phyloP scores from a whole-genome alignment of 257 asterid genomes.

The Schizonepeta tenuifolia region DNA sequence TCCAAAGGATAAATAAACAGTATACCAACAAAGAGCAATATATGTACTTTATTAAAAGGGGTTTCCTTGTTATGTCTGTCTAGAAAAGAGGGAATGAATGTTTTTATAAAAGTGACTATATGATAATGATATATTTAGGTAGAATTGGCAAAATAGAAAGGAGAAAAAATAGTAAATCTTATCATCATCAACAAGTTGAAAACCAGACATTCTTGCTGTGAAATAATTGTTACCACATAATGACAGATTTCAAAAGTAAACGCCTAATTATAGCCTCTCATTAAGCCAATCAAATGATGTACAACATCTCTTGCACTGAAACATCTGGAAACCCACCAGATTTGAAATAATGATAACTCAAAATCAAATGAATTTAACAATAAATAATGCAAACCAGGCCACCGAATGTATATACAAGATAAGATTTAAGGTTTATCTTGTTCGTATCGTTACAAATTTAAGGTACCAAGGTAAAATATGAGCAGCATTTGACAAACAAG shows the following conservation, averaged over 20 bases:
- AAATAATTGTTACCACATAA: background rate
- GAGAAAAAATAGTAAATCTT: background rate
- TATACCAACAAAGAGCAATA: conserved; percentile 15
- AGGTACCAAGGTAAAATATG: conserved; percentile 32
- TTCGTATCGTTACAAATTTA: background rate
- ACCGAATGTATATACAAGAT: background rate
- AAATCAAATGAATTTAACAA: background rate
- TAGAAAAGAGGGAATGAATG: conserved; percentile 3
- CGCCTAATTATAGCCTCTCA: conserved; percentile 6
- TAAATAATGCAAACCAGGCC: background rate
- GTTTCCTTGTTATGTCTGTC: conserved; percentile 6
- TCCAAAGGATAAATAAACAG: conserved; percentile 26
- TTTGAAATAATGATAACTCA: background rate
- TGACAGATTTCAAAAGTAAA: conserved; percentile 5
- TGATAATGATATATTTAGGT: background rate
- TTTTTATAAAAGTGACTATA: background rate
- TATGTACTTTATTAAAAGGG: conserved; percentile 42
- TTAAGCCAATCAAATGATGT: conserved; percentile 7
- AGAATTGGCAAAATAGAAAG: background rate
- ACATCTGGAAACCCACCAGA: background rate
- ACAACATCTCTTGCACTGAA: background rate
- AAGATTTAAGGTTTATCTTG: background rate
- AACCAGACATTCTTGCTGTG: background rate
- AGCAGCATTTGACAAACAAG: conserved; percentile 27
- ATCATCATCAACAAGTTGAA: conserved; percentile 14